Evolutionary conservation across 352 stramenopile species (phyloP), one percentile per base, ranked within the genome.

Genomic region (Globisporangium uncinulatum): DNA sequence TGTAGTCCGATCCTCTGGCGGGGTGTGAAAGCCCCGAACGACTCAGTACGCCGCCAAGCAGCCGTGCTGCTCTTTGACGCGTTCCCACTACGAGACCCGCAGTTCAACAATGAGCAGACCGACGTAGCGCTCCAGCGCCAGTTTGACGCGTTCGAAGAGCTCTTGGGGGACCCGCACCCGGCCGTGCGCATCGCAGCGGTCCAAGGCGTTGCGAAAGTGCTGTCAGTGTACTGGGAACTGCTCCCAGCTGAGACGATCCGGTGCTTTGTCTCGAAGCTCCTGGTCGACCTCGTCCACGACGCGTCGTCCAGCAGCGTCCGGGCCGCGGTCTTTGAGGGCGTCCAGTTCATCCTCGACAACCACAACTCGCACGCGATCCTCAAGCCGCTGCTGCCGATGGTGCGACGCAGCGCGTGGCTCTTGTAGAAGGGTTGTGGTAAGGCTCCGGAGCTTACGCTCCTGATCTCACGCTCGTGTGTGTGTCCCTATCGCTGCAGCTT

Each of bases 341-440:
- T 94, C 31, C 82, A 87, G 44, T 89, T 94, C 56, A 87, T 95
- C 49, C 68, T 95, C 43, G 82, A 95, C 62, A 94, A 94, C 54
- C 86, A 95, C 59, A 82, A 92, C 50, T 89, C 83, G 1, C 86
- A 95, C 51, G 71, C 79, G 17, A 85, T 95, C 56, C 61, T 95
- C 37, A 95, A 92, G 69, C 79, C 85, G 13, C 67, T 95, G 8
- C 63, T 95, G 15, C 81, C 83, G 0, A 89, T 92, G 81, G 84
- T 92, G 74, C 61, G 66, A 48, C 0, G 19, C 11, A 8, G 13
- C 36, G 5, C 36, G 9, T 31, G 57, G 51, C 49, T 66, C 39
- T 65, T 29, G 24, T 29, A 29, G 24, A 29, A 29, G 24, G 24
- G 24, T 29, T 29, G 24, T 29, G 24, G 24, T 37, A 8, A 45